phyloP scores from a whole-genome alignment of 2,329 filamentous ascomycete genomes.

The Talaromyces verruculosus region DNA sequence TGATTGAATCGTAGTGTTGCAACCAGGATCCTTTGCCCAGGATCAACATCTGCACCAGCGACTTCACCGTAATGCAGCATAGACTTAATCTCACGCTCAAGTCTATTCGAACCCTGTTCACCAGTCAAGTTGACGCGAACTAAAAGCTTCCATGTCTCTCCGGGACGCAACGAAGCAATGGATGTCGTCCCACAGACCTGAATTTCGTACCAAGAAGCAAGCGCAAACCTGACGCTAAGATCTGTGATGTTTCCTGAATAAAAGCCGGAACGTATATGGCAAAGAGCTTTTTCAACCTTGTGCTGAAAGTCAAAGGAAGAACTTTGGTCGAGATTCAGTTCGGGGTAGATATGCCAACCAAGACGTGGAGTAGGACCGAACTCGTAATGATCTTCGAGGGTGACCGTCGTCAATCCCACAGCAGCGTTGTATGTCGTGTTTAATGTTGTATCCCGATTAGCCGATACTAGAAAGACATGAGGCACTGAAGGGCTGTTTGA shows the following conservation, averaged over 20 bases:
- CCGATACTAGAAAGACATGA: constrained; percentile 19
- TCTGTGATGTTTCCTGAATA: constrained; percentile 6
- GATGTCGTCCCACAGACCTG: constrained; percentile 3
- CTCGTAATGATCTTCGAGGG: constrained; percentile 10
- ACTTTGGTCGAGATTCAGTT: background rate
- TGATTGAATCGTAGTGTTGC: constrained; percentile 15
- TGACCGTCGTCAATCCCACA: constrained; percentile 18
- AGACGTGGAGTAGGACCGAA: constrained; percentile 2
- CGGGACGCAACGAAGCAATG: constrained; percentile 16
- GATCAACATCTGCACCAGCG: constrained; percentile 1
- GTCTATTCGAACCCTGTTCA: background rate
- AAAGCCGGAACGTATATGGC: constrained; percentile 14
- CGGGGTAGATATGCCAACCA: constrained; percentile 16
- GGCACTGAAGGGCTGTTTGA: background rate
- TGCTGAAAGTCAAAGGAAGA: background rate
- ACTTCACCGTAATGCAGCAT: background rate
- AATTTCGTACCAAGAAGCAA: background rate
- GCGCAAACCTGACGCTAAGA: constrained; percentile 9
- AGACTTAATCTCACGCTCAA: constrained; percentile 15
- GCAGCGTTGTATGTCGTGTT: background rate
- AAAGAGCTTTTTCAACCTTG: constrained; percentile 11
- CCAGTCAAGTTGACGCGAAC: background rate
- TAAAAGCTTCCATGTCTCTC: constrained; percentile 15
- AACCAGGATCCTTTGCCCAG: background rate
- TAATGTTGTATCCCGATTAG: constrained; percentile 3